phyloP scores from a whole-genome alignment of 495 filamentous ascomycete genomes.

The Aspergillus diversus region DNA sequence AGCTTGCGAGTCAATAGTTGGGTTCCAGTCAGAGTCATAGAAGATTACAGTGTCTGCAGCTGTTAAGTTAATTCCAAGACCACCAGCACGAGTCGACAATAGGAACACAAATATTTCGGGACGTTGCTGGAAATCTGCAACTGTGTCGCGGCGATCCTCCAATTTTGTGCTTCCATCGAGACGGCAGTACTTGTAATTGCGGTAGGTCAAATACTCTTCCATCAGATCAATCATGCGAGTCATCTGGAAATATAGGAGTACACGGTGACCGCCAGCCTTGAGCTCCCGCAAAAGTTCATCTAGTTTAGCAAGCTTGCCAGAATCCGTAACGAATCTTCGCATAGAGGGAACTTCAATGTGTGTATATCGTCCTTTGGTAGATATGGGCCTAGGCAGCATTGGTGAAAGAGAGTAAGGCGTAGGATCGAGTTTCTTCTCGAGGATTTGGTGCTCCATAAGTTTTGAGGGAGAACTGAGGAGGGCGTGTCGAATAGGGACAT shows the following conservation, averaged over 20 bases:
- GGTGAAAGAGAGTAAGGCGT: slow-evolving; percentile 61
- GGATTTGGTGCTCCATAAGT: slow-evolving; percentile 71
- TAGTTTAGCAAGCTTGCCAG: slow-evolving; percentile 90
- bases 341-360: slow-evolving; percentile 96
- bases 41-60: slow-evolving; percentile 95
- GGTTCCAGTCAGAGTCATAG: slow-evolving; percentile 99
- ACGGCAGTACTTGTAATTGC: slow-evolving; percentile 97
- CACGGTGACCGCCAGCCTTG: slow-evolving; percentile 90
- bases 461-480: slow-evolving; percentile 66
- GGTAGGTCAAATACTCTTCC: slow-evolving; percentile 98
- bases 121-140: slow-evolving; percentile 91
- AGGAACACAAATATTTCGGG: slow-evolving; percentile 97
- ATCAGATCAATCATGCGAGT: slow-evolving; percentile 99
- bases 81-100: slow-evolving; percentile 92
- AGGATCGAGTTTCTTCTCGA: slow-evolving; percentile 69
- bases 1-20: slow-evolving; percentile 96
- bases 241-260: slow-evolving; percentile 99
- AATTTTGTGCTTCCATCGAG: slow-evolving; percentile 98
- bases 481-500: slow-evolving; percentile 68
- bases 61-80: slow-evolving; percentile 96
- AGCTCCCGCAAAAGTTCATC: slow-evolving; percentile 85
- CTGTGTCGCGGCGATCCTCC: slow-evolving; percentile 94
- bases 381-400: slow-evolving; percentile 75
- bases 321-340: slow-evolving; percentile 97
- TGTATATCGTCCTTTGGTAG: slow-evolving; percentile 79